Percentiles rank a stretch among this genome's conserved stretches.
These are phyloP conservation scores for Tilletiopsis washingtonensis DNA, from an alignment of 1,284 basidiomycete genomes.

Conservation along the genomic window DNA sequence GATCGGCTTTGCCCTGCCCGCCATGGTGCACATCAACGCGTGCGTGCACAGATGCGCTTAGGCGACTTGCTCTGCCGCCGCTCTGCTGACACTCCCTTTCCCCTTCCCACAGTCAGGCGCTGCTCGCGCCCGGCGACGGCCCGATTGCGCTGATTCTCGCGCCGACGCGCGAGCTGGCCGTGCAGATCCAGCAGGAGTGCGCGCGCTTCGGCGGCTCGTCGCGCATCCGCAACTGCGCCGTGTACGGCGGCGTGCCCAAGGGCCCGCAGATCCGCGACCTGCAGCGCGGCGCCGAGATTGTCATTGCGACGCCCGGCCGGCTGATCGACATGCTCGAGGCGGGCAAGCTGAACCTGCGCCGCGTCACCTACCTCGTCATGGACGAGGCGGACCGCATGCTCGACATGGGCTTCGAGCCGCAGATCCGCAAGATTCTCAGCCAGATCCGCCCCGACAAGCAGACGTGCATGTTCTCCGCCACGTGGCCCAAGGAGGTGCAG, in stretches of 20 bases:
- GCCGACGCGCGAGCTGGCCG: slow-evolving; percentile 94
- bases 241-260: slow-evolving; percentile 97
- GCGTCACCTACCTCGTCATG: slow-evolving; percentile 96
- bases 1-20: slow-evolving; percentile 92
- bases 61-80: not conserved
- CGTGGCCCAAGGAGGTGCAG: slow-evolving; percentile 99
- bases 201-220: slow-evolving; percentile 96
- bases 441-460: slow-evolving; percentile 96
- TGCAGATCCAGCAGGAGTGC: slow-evolving; percentile 97
- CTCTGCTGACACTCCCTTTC: not conserved
- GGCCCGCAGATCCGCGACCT: slow-evolving; percentile 96
- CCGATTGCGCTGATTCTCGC: slow-evolving; percentile 94
- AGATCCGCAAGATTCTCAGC: slow-evolving; percentile 93
- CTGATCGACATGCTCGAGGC: slow-evolving; percentile 87
- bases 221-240: slow-evolving; percentile 92
- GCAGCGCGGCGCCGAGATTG: slow-evolving; percentile 90
- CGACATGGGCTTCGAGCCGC: slow-evolving; percentile 96
- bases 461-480: slow-evolving; percentile 76
- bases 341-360: slow-evolving; percentile 88
- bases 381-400: slow-evolving; percentile 99
- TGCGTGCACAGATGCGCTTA: no score
- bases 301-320: slow-evolving; percentile 65
- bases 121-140: slow-evolving; percentile 86
- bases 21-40: slow-evolving; percentile 99
- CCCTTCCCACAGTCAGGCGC: slow-evolving; percentile 59